Evolutionary conservation across 2,329 filamentous ascomycete genomes (phyloP).

Genomic region (Aureobasidium lini): DNA sequence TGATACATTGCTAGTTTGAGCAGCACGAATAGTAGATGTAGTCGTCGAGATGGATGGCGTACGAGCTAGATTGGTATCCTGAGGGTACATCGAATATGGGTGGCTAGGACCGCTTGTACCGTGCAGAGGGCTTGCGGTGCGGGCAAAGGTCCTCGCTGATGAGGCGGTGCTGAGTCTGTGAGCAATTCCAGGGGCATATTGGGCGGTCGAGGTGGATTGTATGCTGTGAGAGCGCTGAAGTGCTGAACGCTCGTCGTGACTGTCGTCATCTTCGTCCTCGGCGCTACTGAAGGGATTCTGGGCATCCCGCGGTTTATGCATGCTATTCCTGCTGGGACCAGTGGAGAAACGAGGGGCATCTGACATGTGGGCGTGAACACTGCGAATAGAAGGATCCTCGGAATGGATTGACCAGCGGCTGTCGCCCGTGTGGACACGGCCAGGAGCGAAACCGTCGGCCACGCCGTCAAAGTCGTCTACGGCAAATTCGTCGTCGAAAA

Average conservation of each 20-base stretch:
- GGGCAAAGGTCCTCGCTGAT: constrained; percentile 30
- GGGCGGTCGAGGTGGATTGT: constrained; percentile 30
- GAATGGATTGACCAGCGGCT: constrained; percentile 16
- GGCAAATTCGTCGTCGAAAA: constrained; percentile 44
- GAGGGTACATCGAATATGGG: constrained; percentile 77
- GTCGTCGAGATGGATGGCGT: constrained; percentile 60
- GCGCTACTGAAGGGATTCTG: constrained; percentile 30
- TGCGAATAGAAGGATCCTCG: constrained; percentile 25
- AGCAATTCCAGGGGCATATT: constrained; percentile 18
- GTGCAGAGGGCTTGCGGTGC: constrained; percentile 58
- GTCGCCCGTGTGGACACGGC: constrained; percentile 22
- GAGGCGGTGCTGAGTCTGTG: constrained; percentile 28
- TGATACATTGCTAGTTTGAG: constrained; percentile 52
- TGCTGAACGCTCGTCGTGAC: constrained; percentile 20
- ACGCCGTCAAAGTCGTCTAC: constrained; percentile 36
- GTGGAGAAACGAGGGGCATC: constrained; percentile 13
- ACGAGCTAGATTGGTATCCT: constrained; percentile 51
- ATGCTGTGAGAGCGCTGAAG: constrained; percentile 21
- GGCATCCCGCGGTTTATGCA: constrained; percentile 22
- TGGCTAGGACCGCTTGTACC: constrained; percentile 69
- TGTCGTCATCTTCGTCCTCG: constrained; percentile 24
- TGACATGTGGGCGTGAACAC: constrained; percentile 22
- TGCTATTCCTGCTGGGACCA: constrained; percentile 23
- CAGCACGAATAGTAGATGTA: constrained; percentile 56
- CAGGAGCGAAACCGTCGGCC: constrained; percentile 40